Conservation (phyloP, 805 yeast genomes). For the Saccharomyces kudriavzevii region DNA sequence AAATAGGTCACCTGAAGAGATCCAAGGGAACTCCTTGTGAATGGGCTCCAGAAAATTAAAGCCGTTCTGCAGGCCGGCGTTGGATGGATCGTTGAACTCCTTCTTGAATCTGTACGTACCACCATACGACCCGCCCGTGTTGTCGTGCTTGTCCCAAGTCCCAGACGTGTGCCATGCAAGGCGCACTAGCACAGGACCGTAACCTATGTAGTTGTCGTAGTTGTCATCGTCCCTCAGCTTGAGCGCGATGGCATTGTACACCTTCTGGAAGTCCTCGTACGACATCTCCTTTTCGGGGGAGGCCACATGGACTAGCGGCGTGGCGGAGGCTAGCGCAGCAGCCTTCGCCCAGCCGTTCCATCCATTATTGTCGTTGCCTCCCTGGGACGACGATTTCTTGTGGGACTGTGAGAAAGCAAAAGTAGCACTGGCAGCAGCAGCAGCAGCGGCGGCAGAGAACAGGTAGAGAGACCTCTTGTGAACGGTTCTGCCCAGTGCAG, state of each 20-base stretch:
- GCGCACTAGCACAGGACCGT: constrained; percentile 72
- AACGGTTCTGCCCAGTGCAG: constrained; percentile 14
- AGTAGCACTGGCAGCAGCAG: constrained; percentile 25
- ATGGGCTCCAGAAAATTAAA: constrained; percentile 50
- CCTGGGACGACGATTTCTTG: background rate
- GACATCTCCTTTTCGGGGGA: constrained; percentile 23
- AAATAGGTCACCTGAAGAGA: constrained; percentile 71
- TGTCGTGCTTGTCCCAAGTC: constrained; percentile 55
- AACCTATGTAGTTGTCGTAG: constrained; percentile 59
- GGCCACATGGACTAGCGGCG: constrained; percentile 33
- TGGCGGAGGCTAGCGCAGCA: constrained; percentile 31
- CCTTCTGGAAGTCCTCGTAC: constrained; percentile 49
- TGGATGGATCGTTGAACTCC: constrained; percentile 49
- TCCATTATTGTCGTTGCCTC: constrained; percentile 9
- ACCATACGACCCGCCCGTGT: constrained; percentile 62
- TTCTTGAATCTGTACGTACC: constrained; percentile 53
- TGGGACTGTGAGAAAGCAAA: background rate
- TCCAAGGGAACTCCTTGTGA: constrained; percentile 52
- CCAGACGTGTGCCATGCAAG: constrained; percentile 85
- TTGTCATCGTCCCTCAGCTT: constrained; percentile 47
- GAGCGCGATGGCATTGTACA: constrained; percentile 66
- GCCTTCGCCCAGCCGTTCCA: constrained; percentile 16
- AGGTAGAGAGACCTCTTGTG: constrained; percentile 18
- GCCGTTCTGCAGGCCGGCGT: constrained; percentile 56
- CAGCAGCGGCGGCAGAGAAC: constrained; percentile 26